A percentile compares a stretch with the other conserved stretches of the same genome.
phyloP scores from a whole-genome alignment of 441 rosid genomes.

The Euphorbia celastroides region DNA sequence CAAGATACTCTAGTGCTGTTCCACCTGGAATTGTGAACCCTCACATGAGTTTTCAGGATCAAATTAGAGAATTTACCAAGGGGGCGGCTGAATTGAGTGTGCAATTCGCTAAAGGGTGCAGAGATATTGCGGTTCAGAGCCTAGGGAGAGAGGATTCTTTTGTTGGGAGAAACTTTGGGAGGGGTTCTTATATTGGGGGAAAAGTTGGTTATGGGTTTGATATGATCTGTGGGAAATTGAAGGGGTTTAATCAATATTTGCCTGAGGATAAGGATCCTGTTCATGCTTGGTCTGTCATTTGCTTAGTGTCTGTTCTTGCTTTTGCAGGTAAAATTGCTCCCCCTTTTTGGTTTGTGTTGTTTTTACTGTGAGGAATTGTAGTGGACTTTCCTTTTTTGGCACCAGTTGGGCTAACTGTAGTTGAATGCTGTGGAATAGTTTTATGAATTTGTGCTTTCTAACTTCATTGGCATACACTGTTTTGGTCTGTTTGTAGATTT shows the following conservation, averaged over 20 bases:
- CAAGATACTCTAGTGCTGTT: neutral
- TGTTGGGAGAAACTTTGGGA: slow-evolving; percentile 56
- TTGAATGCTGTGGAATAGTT: neutral
- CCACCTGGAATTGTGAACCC: neutral
- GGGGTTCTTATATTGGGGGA: slow-evolving; percentile 26
- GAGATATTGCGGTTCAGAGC: slow-evolving; percentile 60
- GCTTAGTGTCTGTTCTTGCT: slow-evolving; percentile 56
- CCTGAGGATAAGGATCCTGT: slow-evolving; percentile 92
- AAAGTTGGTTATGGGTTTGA: slow-evolving; percentile 20
- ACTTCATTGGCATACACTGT: neutral
- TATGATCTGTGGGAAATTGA: slow-evolving; percentile 46
- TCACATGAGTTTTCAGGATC: slow-evolving; percentile 23
- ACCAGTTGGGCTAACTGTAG: neutral
- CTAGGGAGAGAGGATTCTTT: slow-evolving; percentile 65
- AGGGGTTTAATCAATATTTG: slow-evolving; percentile 68
- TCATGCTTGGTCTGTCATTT: slow-evolving; percentile 72
- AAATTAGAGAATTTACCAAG: slow-evolving; percentile 21
- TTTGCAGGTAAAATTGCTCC: slow-evolving; percentile 43
- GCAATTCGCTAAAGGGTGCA: slow-evolving; percentile 71
- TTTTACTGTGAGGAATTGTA: neutral
- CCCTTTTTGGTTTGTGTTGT: neutral
- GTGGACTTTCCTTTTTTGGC: neutral
- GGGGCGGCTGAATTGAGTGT: slow-evolving; percentile 54
- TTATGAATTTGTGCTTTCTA: neutral
- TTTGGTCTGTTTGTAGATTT: neutral